phyloP scores from a whole-genome alignment of 2,329 filamentous ascomycete genomes.

The Atkinsonella hypoxylon region DNA sequence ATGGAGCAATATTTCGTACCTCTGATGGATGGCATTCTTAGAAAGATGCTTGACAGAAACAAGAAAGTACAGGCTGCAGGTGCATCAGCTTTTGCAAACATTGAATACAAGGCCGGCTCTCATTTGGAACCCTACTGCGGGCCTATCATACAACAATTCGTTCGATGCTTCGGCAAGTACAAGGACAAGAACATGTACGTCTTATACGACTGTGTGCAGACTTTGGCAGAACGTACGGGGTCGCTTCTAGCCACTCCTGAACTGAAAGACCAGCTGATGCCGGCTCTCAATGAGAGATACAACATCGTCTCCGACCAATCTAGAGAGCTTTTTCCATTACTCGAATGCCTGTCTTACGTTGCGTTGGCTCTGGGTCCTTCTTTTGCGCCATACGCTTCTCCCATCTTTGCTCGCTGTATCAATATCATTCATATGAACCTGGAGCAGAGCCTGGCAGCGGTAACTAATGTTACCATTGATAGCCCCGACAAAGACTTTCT shows the following conservation, averaged over 20 bases:
- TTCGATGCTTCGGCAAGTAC: conserved; percentile 85
- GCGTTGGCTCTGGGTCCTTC: conserved; percentile 70
- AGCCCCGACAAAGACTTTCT: conserved; percentile 93
- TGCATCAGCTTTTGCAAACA: conserved; percentile 87
- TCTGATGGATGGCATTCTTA: conserved; percentile 92
- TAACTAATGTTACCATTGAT: conserved; percentile 57
- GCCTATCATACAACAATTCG: conserved; percentile 85
- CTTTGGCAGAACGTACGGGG: conserved; percentile 82
- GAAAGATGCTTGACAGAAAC: conserved; percentile 91
- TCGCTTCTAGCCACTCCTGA: conserved; percentile 68
- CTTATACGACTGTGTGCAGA: conserved; percentile 96
- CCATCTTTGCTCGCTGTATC: conserved; percentile 80
- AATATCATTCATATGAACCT: conserved; percentile 87
- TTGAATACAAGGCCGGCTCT: conserved; percentile 84
- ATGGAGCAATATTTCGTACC: conserved; percentile 78
- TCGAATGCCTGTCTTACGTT: conserved; percentile 95
- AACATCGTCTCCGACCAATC: conserved; percentile 79
- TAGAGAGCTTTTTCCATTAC: conserved; percentile 80
- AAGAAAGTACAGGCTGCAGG: conserved; percentile 97
- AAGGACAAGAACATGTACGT: conserved; percentile 99
- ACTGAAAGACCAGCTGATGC: conserved; percentile 81
- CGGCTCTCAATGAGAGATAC: conserved; percentile 80
- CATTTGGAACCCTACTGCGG: conserved; percentile 74
- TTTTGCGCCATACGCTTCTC: conserved; percentile 75
- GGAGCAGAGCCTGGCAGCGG: conserved; percentile 62